Evolutionary conservation across 768 basidiomycete species (phyloP).

Genomic region (Boletus reticuloceps): DNA sequence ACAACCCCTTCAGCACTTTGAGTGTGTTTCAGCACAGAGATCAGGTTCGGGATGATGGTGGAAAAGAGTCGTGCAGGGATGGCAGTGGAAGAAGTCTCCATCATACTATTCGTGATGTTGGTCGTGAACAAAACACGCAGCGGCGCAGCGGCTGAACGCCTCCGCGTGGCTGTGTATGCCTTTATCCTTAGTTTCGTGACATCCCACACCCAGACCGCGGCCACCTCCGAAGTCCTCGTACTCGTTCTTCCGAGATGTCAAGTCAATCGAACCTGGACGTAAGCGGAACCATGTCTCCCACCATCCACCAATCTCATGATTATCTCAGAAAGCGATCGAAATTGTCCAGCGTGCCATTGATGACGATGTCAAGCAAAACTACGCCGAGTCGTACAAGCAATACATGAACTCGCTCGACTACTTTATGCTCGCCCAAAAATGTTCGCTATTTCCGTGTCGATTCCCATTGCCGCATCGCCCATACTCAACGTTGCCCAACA

Average conservation of each 20-base stretch:
- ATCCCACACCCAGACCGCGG: neutral
- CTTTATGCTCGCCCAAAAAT: slow-evolving; percentile 96
- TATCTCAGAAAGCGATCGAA: slow-evolving; percentile 74
- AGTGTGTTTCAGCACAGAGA: slow-evolving; percentile 57
- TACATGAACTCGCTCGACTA: slow-evolving; percentile 97
- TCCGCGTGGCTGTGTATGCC: slow-evolving; percentile 18
- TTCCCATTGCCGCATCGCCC: too few species aligned
- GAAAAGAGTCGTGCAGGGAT: slow-evolving; percentile 52
- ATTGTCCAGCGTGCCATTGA: slow-evolving; percentile 92
- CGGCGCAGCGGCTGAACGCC: too few species aligned
- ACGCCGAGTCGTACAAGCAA: slow-evolving; percentile 89
- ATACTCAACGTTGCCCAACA: slow-evolving; percentile 9
- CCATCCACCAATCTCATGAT: slow-evolving; percentile 15
- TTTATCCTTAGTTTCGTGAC: neutral
- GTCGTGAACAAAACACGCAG: too few species aligned
- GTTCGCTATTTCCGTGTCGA: slow-evolving; percentile 36
- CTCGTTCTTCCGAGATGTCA: slow-evolving; percentile 34
- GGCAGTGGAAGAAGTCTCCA: slow-evolving; percentile 5
- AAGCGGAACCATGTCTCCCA: slow-evolving; percentile 13
- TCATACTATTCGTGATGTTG: neutral
- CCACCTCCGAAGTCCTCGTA: neutral
- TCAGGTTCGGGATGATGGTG: slow-evolving; percentile 56
- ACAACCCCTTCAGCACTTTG: slow-evolving; percentile 53
- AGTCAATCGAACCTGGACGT: slow-evolving; percentile 48
- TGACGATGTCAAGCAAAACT: slow-evolving; percentile 90